Evolutionary conservation across 2,329 filamentous ascomycete species (phyloP).

Genomic region (Trematosphaeria pertusa): DNA sequence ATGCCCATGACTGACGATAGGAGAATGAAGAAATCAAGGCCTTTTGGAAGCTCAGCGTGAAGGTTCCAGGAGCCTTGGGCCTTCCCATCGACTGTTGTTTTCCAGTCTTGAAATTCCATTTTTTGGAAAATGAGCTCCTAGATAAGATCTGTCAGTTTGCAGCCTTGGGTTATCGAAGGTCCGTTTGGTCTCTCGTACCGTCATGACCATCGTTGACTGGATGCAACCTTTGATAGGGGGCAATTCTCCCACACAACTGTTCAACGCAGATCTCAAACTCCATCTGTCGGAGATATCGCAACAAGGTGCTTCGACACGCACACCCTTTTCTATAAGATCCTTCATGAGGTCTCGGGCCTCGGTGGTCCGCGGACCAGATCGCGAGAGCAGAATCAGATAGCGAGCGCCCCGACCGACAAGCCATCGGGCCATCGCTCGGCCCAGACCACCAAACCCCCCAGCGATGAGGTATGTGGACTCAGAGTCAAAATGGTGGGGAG

Average conservation of each 20-base stretch:
- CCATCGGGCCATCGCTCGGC: background rate
- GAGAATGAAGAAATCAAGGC: background rate
- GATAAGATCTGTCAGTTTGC: too few species aligned
- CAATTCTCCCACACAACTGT: background rate
- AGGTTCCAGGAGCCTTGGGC: background rate
- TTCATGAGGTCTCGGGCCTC: background rate
- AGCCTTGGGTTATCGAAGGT: too few species aligned
- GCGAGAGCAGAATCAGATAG: conserved; percentile 6
- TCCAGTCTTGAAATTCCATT: background rate
- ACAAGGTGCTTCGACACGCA: background rate
- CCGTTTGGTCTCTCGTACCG: background rate
- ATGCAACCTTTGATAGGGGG: conserved; percentile 1
- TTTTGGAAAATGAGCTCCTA: too few species aligned
- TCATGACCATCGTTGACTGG: conserved; percentile 1
- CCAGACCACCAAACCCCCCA: background rate
- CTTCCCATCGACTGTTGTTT: background rate
- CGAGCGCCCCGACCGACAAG: conserved; percentile 1
- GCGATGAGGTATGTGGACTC: conserved; percentile 3
- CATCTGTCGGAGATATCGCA: background rate
- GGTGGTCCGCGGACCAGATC: conserved; percentile 1
- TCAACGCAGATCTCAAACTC: background rate
- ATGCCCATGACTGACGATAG: background rate
- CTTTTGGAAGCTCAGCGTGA: background rate
- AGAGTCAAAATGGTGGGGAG: too few species aligned
- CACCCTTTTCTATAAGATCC: background rate